Conservation (phyloP, 352 stramenopile species). For the Globisporangium abappressorium region DNA sequence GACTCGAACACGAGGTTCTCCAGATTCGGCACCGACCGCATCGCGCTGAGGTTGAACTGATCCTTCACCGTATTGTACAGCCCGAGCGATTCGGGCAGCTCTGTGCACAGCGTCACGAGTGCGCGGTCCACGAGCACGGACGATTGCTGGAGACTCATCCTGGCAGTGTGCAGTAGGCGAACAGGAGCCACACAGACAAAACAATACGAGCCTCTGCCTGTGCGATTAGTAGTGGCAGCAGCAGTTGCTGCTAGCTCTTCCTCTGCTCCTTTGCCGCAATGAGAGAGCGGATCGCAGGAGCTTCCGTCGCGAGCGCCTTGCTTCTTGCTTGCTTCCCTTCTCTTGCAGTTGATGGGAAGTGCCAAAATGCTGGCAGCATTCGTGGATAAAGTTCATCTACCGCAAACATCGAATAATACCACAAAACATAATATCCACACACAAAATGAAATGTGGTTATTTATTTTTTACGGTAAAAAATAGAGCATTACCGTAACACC, state of each 20-base stretch:
- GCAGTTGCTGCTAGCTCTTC: background rate
- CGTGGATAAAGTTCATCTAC: too few relatives aligned
- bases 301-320: background rate
- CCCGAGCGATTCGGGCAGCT: constrained; percentile 75
- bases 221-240: background rate
- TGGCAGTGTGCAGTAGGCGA: constrained; percentile 28
- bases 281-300: background rate
- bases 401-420: too few relatives aligned
- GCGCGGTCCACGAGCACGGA: constrained; percentile 70
- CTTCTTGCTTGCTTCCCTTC: background rate
- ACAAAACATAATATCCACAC: too few relatives aligned
- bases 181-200: background rate
- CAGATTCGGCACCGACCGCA: constrained; percentile 54
- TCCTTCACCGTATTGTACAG: constrained; percentile 77
- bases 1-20: constrained; percentile 52
- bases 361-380: background rate
- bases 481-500: too few relatives aligned
- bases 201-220: background rate
- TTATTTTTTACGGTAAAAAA: too few relatives aligned
- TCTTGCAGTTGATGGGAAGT: constrained; percentile 1
- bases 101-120: constrained; percentile 69
- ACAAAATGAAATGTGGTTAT: too few relatives aligned
- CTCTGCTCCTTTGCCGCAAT: background rate
- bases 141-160: constrained; percentile 71
- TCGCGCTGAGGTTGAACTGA: constrained; percentile 52